These are phyloP conservation scores for Mediolabrus comicus DNA, from an alignment of 108 stramenopile genomes.

Conservation along the genomic window DNA sequence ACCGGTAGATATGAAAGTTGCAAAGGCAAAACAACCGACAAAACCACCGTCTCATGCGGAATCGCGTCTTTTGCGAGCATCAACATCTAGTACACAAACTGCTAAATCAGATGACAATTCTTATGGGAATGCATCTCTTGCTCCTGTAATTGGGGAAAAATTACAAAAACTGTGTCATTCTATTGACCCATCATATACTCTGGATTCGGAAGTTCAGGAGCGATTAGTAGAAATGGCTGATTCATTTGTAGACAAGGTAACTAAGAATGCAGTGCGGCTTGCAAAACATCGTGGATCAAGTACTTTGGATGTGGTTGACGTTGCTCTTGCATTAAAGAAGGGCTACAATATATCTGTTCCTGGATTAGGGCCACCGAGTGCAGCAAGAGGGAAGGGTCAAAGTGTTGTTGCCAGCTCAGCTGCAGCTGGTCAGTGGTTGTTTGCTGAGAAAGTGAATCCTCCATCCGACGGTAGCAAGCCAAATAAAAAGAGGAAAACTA, in stretches of 20 bases:
- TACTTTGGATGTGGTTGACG: slow-evolving; percentile 72
- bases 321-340: slow-evolving; percentile 77
- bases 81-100: neutral
- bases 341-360: slow-evolving; percentile 78
- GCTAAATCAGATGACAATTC: slow-evolving; percentile 4
- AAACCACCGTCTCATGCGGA: slow-evolving; percentile 49
- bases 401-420: slow-evolving; percentile 9
- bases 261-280: slow-evolving; percentile 53
- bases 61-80: slow-evolving; percentile 22
- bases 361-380: slow-evolving; percentile 63
- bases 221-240: slow-evolving; percentile 74
- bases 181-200: slow-evolving; percentile 73
- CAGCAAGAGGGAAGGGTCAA: neutral
- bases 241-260: slow-evolving; percentile 79
- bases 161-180: slow-evolving; percentile 57
- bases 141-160: slow-evolving; percentile 70
- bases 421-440: slow-evolving; percentile 26
- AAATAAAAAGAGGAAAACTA: slow-evolving; percentile 10
- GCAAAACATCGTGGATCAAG: slow-evolving; percentile 76
- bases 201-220: slow-evolving; percentile 79
- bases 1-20: slow-evolving; percentile 10
- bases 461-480: neutral
- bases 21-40: slow-evolving; percentile 23
- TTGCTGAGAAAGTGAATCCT: slow-evolving; percentile 24
- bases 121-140: slow-evolving; percentile 42